phyloP scores from a whole-genome alignment of 2,329 filamentous ascomycete species.

The Trichoderma arundinaceum region DNA sequence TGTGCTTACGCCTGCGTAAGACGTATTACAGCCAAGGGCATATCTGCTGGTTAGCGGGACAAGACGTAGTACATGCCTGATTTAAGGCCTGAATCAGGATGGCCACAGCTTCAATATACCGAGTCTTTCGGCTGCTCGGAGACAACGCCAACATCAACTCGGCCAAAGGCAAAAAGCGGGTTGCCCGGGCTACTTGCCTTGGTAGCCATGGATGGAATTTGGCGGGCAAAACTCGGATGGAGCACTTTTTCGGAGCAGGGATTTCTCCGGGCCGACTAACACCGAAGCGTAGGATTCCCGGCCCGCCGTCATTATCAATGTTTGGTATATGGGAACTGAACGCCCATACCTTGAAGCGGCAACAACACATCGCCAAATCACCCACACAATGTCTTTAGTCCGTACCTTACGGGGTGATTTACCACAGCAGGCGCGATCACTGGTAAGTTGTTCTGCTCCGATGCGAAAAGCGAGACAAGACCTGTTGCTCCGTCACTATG shows the following conservation, averaged over 20 bases:
- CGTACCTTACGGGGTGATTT: slow-evolving; percentile 56
- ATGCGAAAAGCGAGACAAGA: slow-evolving; percentile 3
- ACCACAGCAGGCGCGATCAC: slow-evolving; percentile 62
- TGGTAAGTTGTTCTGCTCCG: slow-evolving; percentile 50
- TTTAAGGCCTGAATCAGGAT: not conserved
- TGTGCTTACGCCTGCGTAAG: not conserved
- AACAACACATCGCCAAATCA: slow-evolving; percentile 33
- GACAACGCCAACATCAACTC: slow-evolving; percentile 4
- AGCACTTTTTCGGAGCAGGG: slow-evolving; percentile 12
- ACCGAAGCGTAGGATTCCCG: slow-evolving; percentile 40
- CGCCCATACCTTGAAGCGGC: slow-evolving; percentile 16
- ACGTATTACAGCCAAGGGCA: not conserved
- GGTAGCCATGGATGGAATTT: not conserved
- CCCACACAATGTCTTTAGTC: slow-evolving; percentile 50
- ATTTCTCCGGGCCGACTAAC: slow-evolving; percentile 46
- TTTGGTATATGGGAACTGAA: slow-evolving; percentile 24
- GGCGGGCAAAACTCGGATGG: slow-evolving; percentile 28
- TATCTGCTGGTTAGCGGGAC: not conserved
- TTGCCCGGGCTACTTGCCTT: too few relatives aligned
- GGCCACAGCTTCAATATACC: slow-evolving; percentile 19
- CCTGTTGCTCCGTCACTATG: not conserved
- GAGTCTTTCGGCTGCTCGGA: slow-evolving; percentile 24
- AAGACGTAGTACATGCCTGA: not conserved
- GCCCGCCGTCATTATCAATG: slow-evolving; percentile 41
- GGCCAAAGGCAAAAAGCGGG: slow-evolving; percentile 3